Evolutionary conservation across 2,329 filamentous ascomycete genomes (phyloP), one percentile per base, ranked within the genome.

Genomic region (Calycina marina): DNA sequence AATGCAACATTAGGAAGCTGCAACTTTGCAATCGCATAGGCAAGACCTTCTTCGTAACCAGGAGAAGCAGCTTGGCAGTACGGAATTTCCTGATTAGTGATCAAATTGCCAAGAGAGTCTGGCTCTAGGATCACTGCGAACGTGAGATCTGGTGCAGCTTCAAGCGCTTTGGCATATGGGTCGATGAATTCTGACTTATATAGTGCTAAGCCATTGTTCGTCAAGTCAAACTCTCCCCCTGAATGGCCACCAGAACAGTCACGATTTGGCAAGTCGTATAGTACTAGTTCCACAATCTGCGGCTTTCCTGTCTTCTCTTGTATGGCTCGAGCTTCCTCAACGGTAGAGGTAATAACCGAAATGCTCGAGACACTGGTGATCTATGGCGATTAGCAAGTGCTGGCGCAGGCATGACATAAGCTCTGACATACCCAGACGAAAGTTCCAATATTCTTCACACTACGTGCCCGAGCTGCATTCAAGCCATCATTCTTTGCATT

Each of bases 221-320:
- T 67, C 35, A 73, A 65, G 12, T 59, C 55, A 28, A 69, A 63
- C 51, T 76, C 71, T 37, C 72, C 71, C 46, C 75, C 75, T 40
- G 70, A 75, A 9, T 71, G 70, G 43, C 68, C 57, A 30, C 71
- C 72, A 10, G 71, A 63, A 46, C 72, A 76, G 48, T 76, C 72
- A 49, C 72, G 66, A 44, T 73, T 69, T 27, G 72, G 72, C 10
- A 76, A 55, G 48, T 76, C 65, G 52, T 76, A 76, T 32, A 76
- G 66, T 34, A 77, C 71, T 32, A 75, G 65, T 2, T 58, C 56
- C 4, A 63, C 49, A 28, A 62, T 56, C 16, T 42, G 39, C 14
- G 22, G 18, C 15, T 34, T 36, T 5, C 34, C 17, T 3, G 41
- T 60, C 48, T 39, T 56, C n/a, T 46, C 39, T 44, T 60, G 51